Conservation (phyloP, 306 rosid genomes). For the Datisca glomerata region DNA sequence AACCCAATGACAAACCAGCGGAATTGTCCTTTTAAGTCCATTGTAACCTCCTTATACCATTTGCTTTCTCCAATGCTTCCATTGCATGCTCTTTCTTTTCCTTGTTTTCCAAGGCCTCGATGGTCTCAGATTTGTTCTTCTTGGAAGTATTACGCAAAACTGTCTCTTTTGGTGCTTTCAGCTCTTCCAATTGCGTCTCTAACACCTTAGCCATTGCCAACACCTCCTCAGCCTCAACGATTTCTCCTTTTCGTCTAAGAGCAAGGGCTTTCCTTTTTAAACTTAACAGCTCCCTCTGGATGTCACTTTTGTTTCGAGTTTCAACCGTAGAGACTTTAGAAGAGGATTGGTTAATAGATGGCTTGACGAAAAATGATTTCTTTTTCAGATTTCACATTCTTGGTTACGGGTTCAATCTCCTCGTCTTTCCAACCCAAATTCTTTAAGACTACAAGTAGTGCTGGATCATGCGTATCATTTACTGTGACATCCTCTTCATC, state of each 20-base stretch:
- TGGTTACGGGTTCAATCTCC: slow-evolving; percentile 17
- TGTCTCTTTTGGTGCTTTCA: slow-evolving; percentile 27
- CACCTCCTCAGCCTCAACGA: slow-evolving; percentile 74
- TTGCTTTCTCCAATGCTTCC: slow-evolving; percentile 15
- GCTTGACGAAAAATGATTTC: slow-evolving; percentile 13
- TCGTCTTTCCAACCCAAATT: slow-evolving; percentile 62
- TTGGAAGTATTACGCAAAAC: slow-evolving; percentile 13
- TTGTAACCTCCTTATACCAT: slow-evolving; percentile 14
- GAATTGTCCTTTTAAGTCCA: slow-evolving; percentile 12
- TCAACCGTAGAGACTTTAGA: slow-evolving; percentile 24
- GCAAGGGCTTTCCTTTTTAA: slow-evolving; percentile 81
- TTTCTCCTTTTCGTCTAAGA: slow-evolving; percentile 83
- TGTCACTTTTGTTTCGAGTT: slow-evolving; percentile 55
- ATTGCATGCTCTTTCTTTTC: slow-evolving; percentile 22
- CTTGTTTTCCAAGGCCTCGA: slow-evolving; percentile 16
- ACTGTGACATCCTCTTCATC: slow-evolving; percentile 34
- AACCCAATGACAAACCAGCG: slow-evolving; percentile 13
- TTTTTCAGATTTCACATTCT: slow-evolving; percentile 17
- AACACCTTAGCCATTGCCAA: slow-evolving; percentile 46
- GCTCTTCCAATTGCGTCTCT: slow-evolving; percentile 58
- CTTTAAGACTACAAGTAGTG: slow-evolving; percentile 39
- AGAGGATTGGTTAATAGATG: slow-evolving; percentile 25
- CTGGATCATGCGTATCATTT: slow-evolving; percentile 53
- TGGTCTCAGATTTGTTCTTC: slow-evolving; percentile 20
- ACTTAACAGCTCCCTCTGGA: slow-evolving; percentile 76